Conservation (phyloP, 2,329 filamentous ascomycete genomes). For the Orbilia ellipsospora region DNA sequence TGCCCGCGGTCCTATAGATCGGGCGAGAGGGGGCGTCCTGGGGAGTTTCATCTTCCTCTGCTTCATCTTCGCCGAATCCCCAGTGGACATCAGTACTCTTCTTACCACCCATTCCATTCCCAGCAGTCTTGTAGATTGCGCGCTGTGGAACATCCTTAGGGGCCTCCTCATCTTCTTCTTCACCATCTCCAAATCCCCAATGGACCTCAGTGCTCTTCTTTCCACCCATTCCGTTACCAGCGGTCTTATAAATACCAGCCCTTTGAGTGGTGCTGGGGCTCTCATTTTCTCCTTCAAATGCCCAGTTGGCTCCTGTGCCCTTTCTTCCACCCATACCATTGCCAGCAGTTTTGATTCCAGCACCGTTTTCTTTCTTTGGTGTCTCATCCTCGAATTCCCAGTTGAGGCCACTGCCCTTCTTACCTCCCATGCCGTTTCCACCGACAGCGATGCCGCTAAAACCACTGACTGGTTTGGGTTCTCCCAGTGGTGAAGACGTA, state of each 20-base stretch:
- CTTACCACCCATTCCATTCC: conserved; percentile 75
- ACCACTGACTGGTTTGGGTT: conserved; percentile 47
- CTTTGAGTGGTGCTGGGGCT: neutral
- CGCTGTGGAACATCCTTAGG: conserved; percentile 67
- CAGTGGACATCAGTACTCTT: conserved; percentile 69
- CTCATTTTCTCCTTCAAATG: conserved; percentile 63
- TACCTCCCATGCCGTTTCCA: conserved; percentile 58
- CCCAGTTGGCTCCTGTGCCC: conserved; percentile 69
- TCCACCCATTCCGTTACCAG: conserved; percentile 57
- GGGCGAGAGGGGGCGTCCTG: conserved; percentile 60
- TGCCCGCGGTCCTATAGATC: conserved; percentile 68
- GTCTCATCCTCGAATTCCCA: conserved; percentile 71
- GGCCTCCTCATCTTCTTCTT: conserved; percentile 69
- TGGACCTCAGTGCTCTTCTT: conserved; percentile 61
- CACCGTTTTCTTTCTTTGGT: conserved; percentile 65
- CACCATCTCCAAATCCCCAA: conserved; percentile 70
- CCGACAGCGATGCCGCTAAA: conserved; percentile 57
- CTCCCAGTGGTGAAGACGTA: conserved; percentile 58
- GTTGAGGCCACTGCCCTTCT: conserved; percentile 61
- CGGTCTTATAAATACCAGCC: conserved; percentile 53
- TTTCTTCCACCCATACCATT: conserved; percentile 75
- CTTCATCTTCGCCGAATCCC: conserved; percentile 64
- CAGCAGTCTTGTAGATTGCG: conserved; percentile 66
- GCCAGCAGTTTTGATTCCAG: conserved; percentile 67
- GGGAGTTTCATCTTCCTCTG: conserved; percentile 63